phyloP scores from a whole-genome alignment of 345 rosid species.

The Dipteronia dyeriana region DNA sequence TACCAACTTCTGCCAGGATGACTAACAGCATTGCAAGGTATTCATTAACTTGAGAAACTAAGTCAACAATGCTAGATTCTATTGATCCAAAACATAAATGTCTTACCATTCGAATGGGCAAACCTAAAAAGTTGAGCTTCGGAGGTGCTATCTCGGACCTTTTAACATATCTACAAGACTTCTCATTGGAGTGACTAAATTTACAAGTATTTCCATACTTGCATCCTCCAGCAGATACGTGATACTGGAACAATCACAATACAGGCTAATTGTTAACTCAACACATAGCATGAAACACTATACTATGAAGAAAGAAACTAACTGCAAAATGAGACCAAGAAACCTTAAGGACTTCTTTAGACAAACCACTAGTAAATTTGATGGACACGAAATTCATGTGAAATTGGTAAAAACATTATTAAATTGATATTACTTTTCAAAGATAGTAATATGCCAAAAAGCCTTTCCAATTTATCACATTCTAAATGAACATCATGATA shows the following conservation, averaged over 20 bases:
- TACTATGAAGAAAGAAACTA: neutral
- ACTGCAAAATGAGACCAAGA: neutral
- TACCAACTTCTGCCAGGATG: neutral
- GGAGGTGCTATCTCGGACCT: slow-evolving; percentile 23
- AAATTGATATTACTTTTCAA: neutral
- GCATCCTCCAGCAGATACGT: slow-evolving; percentile 53
- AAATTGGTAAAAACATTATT: neutral
- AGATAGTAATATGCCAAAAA: neutral
- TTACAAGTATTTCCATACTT: slow-evolving; percentile 51
- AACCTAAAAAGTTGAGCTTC: slow-evolving; percentile 46
- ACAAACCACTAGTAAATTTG: neutral
- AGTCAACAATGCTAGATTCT: neutral
- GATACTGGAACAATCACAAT: slow-evolving; percentile 32
- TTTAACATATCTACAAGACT: slow-evolving; percentile 10
- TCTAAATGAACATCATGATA: neutral
- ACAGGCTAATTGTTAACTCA: neutral
- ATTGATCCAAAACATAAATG: neutral
- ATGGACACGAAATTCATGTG: neutral
- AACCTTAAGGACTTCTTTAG: neutral
- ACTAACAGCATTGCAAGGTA: neutral
- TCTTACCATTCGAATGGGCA: slow-evolving; percentile 44
- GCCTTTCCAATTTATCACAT: neutral
- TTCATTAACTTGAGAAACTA: neutral
- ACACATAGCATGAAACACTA: neutral
- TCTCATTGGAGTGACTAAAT: slow-evolving; percentile 38